A percentile compares a stretch with the other conserved stretches of the same genome.
phyloP scores from a whole-genome alignment of 179 eudicot genomes.

The Patellifolia procumbens region DNA sequence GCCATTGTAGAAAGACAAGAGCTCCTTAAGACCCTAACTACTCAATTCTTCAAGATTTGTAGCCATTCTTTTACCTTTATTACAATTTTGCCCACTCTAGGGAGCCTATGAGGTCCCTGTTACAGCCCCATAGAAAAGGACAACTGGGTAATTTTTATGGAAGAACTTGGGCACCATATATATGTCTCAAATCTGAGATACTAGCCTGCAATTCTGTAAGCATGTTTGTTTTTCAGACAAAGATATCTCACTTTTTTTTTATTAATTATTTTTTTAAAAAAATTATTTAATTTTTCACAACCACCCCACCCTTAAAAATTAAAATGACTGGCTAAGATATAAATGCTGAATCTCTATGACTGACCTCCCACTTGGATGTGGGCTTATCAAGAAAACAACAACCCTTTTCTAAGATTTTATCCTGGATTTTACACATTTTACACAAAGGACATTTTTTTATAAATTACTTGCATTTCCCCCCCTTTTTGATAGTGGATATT shows the following conservation, averaged over 20 bases:
- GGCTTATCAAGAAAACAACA: background rate
- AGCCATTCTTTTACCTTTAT: background rate
- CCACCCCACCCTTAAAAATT: background rate
- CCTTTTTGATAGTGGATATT: background rate
- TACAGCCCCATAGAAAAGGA: conserved; percentile 24
- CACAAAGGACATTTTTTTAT: background rate
- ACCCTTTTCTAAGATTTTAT: background rate
- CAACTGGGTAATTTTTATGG: conserved; percentile 1
- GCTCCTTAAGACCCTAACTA: background rate
- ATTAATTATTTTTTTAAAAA: background rate
- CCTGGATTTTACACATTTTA: background rate
- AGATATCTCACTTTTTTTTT: conserved; percentile 9
- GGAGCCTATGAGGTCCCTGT: conserved; percentile 10
- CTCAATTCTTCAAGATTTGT: background rate
- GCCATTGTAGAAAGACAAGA: conserved; percentile 8
- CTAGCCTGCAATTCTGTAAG: conserved; percentile 19
- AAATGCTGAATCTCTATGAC: conserved; percentile 1
- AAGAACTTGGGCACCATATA: background rate
- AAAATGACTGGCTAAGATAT: background rate
- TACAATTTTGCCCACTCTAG: background rate
- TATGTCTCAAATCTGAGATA: conserved; percentile 25
- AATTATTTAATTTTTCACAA: background rate
- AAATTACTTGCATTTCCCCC: too few species aligned
- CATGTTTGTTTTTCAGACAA: conserved; percentile 27
- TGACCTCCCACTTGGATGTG: conserved; percentile 10